Evolutionary conservation across 768 basidiomycete species (phyloP).

Genomic region (Boletus fagicola): DNA sequence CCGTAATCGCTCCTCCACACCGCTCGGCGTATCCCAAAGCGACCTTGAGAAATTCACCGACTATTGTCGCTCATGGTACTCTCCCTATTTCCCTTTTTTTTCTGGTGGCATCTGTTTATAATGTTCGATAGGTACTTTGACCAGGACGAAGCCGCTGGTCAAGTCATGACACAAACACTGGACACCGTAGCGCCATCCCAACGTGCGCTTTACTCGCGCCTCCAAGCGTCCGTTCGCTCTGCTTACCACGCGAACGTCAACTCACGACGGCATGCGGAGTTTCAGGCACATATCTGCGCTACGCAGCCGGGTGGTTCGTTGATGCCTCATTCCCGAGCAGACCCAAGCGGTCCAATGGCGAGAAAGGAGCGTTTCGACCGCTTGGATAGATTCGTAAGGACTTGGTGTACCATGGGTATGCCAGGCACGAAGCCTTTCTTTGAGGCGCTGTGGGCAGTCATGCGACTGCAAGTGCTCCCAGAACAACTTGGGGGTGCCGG

Average conservation of each 20-base stretch:
- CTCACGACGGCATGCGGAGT: constrained; percentile 74
- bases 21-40: constrained; percentile 58
- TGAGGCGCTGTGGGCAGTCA: constrained; percentile 64
- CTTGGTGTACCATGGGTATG: constrained; percentile 84
- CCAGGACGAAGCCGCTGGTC: constrained; percentile 77
- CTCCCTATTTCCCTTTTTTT: constrained; percentile 1
- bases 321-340: constrained; percentile 66
- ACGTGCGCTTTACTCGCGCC: constrained; percentile 79
- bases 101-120: constrained; percentile 5
- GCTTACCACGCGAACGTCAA: constrained; percentile 82
- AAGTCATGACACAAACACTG: constrained; percentile 78
- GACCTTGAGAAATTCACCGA: constrained; percentile 80
- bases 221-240: constrained; percentile 84
- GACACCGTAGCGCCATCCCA: constrained; percentile 79
- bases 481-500: constrained; percentile 82
- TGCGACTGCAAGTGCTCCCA: constrained; percentile 80
- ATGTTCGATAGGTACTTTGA: constrained; percentile 66
- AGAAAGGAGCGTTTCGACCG: constrained; percentile 75
- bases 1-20: constrained; percentile 67
- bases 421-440: constrained; percentile 87
- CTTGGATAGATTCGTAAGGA: constrained; percentile 69
- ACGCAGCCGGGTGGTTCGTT: constrained; percentile 80
- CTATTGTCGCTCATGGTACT: constrained; percentile 74
- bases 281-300: constrained; percentile 77
- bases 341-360: constrained; percentile 62